Percentiles rank a stretch among this genome's conserved stretches.
These are phyloP conservation scores for Penicillium cosmopolitanum DNA, from an alignment of 495 filamentous ascomycete species.

Conservation along the genomic window DNA sequence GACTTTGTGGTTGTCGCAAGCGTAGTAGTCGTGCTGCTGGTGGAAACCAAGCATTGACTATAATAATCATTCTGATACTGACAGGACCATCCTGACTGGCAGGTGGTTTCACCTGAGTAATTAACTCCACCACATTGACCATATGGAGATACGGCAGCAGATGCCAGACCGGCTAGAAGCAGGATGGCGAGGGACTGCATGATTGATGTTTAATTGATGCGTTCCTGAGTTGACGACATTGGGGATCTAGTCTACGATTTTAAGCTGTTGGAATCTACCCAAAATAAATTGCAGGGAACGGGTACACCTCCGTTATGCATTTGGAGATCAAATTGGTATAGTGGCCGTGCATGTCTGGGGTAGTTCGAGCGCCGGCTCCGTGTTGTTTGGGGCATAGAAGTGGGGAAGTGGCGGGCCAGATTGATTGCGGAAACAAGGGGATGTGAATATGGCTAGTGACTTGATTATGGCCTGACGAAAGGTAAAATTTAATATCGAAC, in stretches of 20 bases:
- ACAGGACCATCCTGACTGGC: conserved; percentile 37
- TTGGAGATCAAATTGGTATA: conserved; percentile 1
- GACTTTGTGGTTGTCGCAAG: conserved; percentile 17
- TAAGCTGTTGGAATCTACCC: background rate
- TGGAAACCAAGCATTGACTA: conserved; percentile 37
- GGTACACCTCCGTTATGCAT: conserved; percentile 18
- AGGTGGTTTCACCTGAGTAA: conserved; percentile 32
- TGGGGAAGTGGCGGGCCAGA: conserved; percentile 10
- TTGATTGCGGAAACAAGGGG: conserved; percentile 3
- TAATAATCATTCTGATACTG: conserved; percentile 40
- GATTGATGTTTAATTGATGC: background rate
- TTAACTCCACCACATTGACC: conserved; percentile 41
- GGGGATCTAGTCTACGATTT: background rate
- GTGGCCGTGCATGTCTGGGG: conserved; percentile 1
- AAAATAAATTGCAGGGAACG: conserved; percentile 1
- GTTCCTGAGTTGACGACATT: background rate
- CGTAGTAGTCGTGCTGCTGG: conserved; percentile 13
- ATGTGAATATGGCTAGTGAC: background rate
- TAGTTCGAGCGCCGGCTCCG: conserved; percentile 9
- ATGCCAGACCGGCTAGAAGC: conserved; percentile 25
- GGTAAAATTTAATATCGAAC: background rate
- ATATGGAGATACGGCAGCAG: conserved; percentile 33
- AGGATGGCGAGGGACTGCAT: conserved; percentile 19
- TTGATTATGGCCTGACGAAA: background rate
- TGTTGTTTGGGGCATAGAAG: conserved; percentile 25